A percentile compares a stretch with the other conserved stretches of the same genome.
Evolutionary conservation across 2,329 filamentous ascomycete genomes (phyloP).

Genomic region (Xylaria hypoxylon): DNA sequence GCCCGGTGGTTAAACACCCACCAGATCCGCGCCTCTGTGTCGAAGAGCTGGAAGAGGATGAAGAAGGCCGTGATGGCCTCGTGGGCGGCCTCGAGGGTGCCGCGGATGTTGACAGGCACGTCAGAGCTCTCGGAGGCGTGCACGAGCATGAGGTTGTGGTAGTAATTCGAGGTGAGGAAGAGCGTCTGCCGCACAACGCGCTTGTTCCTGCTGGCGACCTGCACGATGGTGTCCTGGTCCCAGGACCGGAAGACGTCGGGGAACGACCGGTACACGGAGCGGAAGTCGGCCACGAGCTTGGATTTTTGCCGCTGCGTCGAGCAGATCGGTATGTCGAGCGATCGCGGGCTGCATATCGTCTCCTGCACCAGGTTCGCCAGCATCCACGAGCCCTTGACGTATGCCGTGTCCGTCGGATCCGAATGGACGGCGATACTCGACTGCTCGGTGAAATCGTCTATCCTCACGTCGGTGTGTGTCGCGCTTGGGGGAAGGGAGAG

Average conservation of each 20-base stretch:
- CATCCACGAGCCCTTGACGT: slow-evolving; percentile 82
- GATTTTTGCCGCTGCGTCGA: slow-evolving; percentile 75
- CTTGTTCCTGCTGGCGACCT: slow-evolving; percentile 69
- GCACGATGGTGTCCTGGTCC: slow-evolving; percentile 69
- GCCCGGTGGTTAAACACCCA: slow-evolving; percentile 87
- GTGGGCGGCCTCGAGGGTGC: slow-evolving; percentile 79
- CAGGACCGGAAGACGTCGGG: slow-evolving; percentile 77
- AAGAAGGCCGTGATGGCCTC: slow-evolving; percentile 82
- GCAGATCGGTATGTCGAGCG: slow-evolving; percentile 78
- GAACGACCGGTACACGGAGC: slow-evolving; percentile 77
- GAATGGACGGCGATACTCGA: slow-evolving; percentile 66
- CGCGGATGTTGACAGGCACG: slow-evolving; percentile 73
- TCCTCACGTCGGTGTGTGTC: slow-evolving; percentile 81
- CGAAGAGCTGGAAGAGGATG: slow-evolving; percentile 75
- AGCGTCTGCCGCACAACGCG: slow-evolving; percentile 79
- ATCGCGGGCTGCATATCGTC: slow-evolving; percentile 79
- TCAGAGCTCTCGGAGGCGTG: slow-evolving; percentile 76
- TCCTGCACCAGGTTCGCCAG: slow-evolving; percentile 83
- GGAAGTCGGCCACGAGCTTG: slow-evolving; percentile 76
- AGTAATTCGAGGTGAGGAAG: slow-evolving; percentile 84
- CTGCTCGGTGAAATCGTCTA: slow-evolving; percentile 78
- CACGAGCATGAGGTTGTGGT: slow-evolving; percentile 83
- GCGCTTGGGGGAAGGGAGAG: slow-evolving; percentile 81
- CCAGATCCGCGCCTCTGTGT: slow-evolving; percentile 80
- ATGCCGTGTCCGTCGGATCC: slow-evolving; percentile 74